Evolutionary conservation across 2,329 filamentous ascomycete species (phyloP), one percentile per base, ranked within the genome.

Genomic region (Microdochium nivale): DNA sequence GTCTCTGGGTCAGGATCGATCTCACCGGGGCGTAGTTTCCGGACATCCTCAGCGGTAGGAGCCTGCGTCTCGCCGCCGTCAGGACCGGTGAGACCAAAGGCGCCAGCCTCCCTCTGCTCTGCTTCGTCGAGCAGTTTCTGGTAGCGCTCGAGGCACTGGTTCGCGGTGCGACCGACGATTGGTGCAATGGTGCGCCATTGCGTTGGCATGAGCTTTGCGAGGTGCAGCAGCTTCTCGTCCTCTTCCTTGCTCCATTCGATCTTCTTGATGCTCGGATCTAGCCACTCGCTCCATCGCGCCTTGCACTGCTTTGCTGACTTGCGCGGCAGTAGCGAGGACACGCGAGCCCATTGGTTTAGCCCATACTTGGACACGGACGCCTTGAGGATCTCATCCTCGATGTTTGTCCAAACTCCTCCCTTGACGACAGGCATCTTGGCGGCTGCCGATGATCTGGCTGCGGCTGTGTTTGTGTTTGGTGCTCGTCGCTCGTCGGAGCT

Each of bases 291-390:
- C 94, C 94, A 99, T 74, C 94, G 81, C 55, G 94, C 92, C 75
- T 99, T 99, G 83, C 94, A 99, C 75, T 99, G 94, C 75, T 99
- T 99, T 49, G 94, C 86, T 30, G 94, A 97, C 72, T 99, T 99
- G 65, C 95, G 89, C 67, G 92, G 92, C 59, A 99, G 85, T 58
- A 99, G 82, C 53, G 94, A 97, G 52, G 94, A 96, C 57, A 97
- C 94, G 70, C 94, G 92, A 66, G 94, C 92, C 94, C 94, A 99
- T 73, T 99, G 94, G 66, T 96, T 94, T 55, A 96, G 79, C 49
- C 90, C 90, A 77, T 96, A 96, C 70, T 96, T 96, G 60, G 88
- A 94, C 58, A 95, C 90, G 53, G 88, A 87, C 52, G 90, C 91
- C 73, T 97, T 96, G 72, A 99, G 87, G 64, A 97, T 95, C 72